Evolutionary conservation across 2,329 filamentous ascomycete genomes (phyloP), one percentile per base, ranked within the genome.

Genomic region (Exophiala sideris): DNA sequence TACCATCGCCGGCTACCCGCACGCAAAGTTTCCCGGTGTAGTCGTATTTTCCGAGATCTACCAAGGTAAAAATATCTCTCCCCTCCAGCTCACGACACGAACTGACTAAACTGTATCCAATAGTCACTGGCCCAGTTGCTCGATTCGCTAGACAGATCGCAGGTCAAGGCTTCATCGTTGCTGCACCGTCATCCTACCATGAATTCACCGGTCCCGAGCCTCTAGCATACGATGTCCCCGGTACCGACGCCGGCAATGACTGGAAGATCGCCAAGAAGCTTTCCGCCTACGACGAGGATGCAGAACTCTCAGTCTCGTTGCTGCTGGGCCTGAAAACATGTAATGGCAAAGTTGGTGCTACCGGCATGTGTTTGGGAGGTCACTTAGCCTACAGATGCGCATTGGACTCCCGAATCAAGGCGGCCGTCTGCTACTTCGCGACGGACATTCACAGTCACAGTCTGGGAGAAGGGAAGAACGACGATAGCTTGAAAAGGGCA

Each of bases 21-120:
- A 94, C 62, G 91, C 91, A 71, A 91, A 84, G 66, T 96, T 95
- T 66, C 91, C 91, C 0, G 91, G 88, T 16, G 88, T 96, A 4
- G 87, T 89, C 11, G 79, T 96, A 52, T 96, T 95, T 69, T 91
- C 87, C 64, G 91, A 96, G 74, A 96, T 96, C 66, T 96, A 96
- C 68, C 91, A 96, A 84, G 91, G 90, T 91, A 71, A 53, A 67
- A 56, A 45, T 35, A 48, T 11, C 41, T 47, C 48, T 40, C 29
- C 35, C 34, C 41, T 18, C 18, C 18, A 14, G 24, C 52, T 20
- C 16, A 33, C 21, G 36, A 32, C 12, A n/a, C 39, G 47, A 47
- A 48, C 41, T 21, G n/a, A 40, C 29, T 41, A 8, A 20, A 14
- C 11, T 10, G 11, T 29, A n/a, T 20, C 10, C 36, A 50, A 36